Evolutionary conservation across 352 stramenopile species (phyloP), one percentile per base, ranked within the genome.

Genomic region (Phytopythium litorale): DNA sequence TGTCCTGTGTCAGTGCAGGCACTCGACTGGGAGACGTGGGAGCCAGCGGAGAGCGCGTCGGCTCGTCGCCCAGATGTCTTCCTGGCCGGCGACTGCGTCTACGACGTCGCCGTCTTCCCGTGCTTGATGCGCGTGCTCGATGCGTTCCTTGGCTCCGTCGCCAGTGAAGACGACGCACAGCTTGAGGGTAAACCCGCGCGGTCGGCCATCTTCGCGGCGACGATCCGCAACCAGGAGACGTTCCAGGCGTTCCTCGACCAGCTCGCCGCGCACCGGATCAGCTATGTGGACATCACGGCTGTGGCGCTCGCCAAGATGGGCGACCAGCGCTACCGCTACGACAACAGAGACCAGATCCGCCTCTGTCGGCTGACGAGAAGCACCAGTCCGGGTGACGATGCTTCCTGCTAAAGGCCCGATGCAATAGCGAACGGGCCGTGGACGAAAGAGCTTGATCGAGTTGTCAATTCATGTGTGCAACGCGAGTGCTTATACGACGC

Each of bases 211-310:
- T 92, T 94, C 42, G 82, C 85, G 3, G 72, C 81, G 4, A 94
- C 85, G 18, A 83, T 94, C 55, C 85, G 85, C 38, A 94, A 88
- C 55, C 77, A 85, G 35, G 66, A 71, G 33, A 94, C 85, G 5
- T 94, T 94, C 56, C 72, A 90, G 55, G 67, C 63, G n/a, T 91
- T 94, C 61, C 62, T 94, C 3, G 70, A 87, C 21, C 79, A 83
- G 32, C 73, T 94, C 4, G 69, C 72, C 32, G 51, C 58, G 52
- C 65, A 86, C 40, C 35, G 50, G 25, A 91, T 94, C 55, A 73
- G 68, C 35, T 92, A 87, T 51, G 63, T 81, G 5, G 85, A 94
- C 56, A 83, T 91, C 57, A 91, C 82, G 7, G 42, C 40, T 15
- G n/a, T 60, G 5, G 73, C 79, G 28, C 42, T 79, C n/a, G 45